Evolutionary conservation across 1,284 basidiomycete species (phyloP).

Genomic region (Ceratobasidium sp.): DNA sequence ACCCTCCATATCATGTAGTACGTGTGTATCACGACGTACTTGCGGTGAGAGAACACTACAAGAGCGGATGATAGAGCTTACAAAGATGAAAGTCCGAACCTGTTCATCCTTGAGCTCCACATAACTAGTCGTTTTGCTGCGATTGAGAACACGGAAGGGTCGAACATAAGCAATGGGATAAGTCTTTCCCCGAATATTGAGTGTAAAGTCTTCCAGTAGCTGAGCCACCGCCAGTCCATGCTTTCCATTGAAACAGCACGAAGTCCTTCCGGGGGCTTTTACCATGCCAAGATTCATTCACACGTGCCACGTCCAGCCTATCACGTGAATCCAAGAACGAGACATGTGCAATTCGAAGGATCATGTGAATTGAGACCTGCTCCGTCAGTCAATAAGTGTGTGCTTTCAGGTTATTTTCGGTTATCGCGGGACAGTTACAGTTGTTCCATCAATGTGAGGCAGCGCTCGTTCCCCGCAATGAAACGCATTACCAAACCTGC

Average conservation of each 20-base stretch:
- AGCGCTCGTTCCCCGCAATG: not conserved
- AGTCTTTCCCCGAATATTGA: not conserved
- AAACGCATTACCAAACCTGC: not conserved
- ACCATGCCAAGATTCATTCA: not conserved
- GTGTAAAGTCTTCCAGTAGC: not conserved
- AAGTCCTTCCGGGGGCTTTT: not conserved
- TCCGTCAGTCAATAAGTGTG: no score
- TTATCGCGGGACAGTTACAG: not conserved
- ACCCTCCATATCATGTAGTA: not conserved
- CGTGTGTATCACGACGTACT: not conserved
- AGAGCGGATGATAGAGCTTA: slow-evolving; percentile 11
- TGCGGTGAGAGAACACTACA: not conserved
- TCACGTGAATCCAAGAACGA: not conserved
- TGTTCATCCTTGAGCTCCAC: slow-evolving; percentile 10
- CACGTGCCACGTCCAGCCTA: not conserved
- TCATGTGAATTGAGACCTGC: not conserved
- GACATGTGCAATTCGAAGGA: not conserved
- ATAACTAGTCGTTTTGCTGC: slow-evolving; percentile 1
- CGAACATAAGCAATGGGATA: not conserved
- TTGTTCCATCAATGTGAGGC: not conserved
- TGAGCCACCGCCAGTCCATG: not conserved
- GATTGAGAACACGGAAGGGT: not conserved
- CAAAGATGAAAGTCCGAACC: slow-evolving; percentile 22
- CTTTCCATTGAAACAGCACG: not conserved
- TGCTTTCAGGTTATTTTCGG: no score